These are phyloP conservation scores for Daldinia eschscholtzii DNA, from an alignment of 2,329 filamentous ascomycete species.

Conservation along the genomic window DNA sequence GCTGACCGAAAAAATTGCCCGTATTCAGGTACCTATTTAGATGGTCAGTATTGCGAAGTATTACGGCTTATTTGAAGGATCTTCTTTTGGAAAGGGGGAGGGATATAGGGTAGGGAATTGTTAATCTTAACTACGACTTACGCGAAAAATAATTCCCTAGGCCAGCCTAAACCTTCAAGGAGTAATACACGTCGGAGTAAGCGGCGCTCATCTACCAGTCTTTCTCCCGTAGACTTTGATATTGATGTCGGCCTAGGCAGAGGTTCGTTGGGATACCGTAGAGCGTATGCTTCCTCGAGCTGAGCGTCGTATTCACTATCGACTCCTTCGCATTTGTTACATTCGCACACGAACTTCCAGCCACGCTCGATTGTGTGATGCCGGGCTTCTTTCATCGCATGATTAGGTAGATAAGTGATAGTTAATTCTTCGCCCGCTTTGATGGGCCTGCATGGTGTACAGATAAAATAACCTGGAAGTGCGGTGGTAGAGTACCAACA, in stretches of 20 bases:
- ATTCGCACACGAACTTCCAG: slow-evolving; percentile 27
- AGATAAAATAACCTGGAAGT: slow-evolving; percentile 5
- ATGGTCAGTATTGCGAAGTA: slow-evolving; percentile 1
- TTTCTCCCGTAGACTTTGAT: background rate
- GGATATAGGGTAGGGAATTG: background rate
- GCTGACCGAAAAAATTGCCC: background rate
- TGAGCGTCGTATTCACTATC: slow-evolving; percentile 8
- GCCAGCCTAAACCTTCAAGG: background rate
- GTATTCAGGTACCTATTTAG: background rate
- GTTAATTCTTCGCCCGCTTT: slow-evolving; percentile 25
- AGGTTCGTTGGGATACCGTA: background rate
- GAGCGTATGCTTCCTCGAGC: background rate
- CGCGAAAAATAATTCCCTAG: slow-evolving; percentile 27
- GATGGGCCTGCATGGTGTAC: slow-evolving; percentile 16
- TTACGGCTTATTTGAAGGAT: background rate
- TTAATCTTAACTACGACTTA: slow-evolving; percentile 21
- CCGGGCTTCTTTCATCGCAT: background rate
- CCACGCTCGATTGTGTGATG: fast-evolving
- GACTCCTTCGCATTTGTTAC: slow-evolving; percentile 15
- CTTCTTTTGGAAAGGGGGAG: no score
- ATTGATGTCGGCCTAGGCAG: background rate
- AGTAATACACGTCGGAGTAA: slow-evolving; percentile 1
- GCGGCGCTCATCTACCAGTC: background rate
- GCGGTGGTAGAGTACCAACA: background rate
- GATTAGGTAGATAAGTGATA: slow-evolving; percentile 22